These are phyloP conservation scores for Metschnikowia continentalis DNA, from an alignment of 805 yeast genomes.

Conservation along the genomic window DNA sequence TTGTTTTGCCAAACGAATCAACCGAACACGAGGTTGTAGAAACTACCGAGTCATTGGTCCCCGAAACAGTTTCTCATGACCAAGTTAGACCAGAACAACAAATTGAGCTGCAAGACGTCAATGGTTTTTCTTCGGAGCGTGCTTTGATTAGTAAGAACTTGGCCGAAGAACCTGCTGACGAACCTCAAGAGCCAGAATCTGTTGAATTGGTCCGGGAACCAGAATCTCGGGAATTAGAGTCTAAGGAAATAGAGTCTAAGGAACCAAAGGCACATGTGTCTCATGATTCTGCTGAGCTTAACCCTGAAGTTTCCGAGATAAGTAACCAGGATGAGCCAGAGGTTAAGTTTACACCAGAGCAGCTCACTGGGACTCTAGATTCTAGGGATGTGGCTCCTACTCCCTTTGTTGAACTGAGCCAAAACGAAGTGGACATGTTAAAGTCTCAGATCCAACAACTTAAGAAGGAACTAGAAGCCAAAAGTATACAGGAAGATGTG, in stretches of 20 bases:
- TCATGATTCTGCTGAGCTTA: no score
- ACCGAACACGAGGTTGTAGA: background rate
- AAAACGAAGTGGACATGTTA: background rate
- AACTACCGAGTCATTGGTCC: background rate
- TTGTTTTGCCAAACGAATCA: background rate
- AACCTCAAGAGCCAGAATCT: background rate
- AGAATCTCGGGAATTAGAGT: no score
- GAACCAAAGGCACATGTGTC: no score
- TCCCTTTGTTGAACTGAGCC: background rate
- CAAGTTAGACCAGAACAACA: background rate
- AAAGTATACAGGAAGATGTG: background rate
- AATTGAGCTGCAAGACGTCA: no score
- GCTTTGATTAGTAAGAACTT: background rate
- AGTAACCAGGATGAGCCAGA: background rate
- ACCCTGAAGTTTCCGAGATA: background rate
- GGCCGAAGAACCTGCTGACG: background rate
- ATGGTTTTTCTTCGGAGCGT: background rate
- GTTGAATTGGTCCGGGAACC: background rate
- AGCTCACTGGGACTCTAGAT: background rate
- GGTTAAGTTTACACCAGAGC: no score
- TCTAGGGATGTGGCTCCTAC: background rate
- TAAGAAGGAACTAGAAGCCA: conserved; percentile 3
- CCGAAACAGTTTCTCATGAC: background rate
- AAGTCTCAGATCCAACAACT: conserved; percentile 3
- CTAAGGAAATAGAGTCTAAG: no score